A percentile compares a stretch with the other conserved stretches of the same genome.
These are phyloP conservation scores for Heritiera littoralis DNA, from an alignment of 345 rosid genomes.

Conservation along the genomic window DNA sequence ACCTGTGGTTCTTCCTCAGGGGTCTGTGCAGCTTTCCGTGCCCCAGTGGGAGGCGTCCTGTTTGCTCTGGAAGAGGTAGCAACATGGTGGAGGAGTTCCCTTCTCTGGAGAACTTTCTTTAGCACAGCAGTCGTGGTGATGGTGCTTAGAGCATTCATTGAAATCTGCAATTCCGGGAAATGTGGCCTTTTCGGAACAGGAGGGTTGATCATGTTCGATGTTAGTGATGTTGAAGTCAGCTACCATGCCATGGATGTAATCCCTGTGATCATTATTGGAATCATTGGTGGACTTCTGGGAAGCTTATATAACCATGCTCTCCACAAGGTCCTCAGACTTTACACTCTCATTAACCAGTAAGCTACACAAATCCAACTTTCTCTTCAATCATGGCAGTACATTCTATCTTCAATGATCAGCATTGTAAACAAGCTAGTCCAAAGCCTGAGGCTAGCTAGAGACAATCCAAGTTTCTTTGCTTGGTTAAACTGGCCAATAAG, in stretches of 20 bases:
- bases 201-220: conserved; percentile 90
- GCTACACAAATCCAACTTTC: conserved; percentile 20
- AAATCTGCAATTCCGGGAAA: conserved; percentile 71
- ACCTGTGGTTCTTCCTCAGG: conserved; percentile 92
- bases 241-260: conserved; percentile 66
- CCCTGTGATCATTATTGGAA: conserved; percentile 67
- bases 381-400: background rate
- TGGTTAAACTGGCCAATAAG: too few species aligned
- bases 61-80: conserved; percentile 94
- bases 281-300: conserved; percentile 82
- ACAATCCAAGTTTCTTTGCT: too few species aligned
- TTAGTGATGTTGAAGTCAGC: conserved; percentile 61
- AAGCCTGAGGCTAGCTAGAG: too few species aligned
- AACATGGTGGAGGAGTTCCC: conserved; percentile 97
- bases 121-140: conserved; percentile 90
- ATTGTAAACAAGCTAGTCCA: too few species aligned
- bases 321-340: conserved; percentile 75
- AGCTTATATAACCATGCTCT: conserved; percentile 80
- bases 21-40: conserved; percentile 90
- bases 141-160: conserved; percentile 77
- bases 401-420: background rate
- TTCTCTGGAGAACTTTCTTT: conserved; percentile 90
- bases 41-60: conserved; percentile 92
- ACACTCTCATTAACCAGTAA: conserved; percentile 81
- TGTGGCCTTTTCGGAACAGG: conserved; percentile 90